A percentile compares a stretch with the other conserved stretches of the same genome.
Evolutionary conservation across 1,139 yeast species (phyloP).

Genomic region (Nakaseomyces delphensis): DNA sequence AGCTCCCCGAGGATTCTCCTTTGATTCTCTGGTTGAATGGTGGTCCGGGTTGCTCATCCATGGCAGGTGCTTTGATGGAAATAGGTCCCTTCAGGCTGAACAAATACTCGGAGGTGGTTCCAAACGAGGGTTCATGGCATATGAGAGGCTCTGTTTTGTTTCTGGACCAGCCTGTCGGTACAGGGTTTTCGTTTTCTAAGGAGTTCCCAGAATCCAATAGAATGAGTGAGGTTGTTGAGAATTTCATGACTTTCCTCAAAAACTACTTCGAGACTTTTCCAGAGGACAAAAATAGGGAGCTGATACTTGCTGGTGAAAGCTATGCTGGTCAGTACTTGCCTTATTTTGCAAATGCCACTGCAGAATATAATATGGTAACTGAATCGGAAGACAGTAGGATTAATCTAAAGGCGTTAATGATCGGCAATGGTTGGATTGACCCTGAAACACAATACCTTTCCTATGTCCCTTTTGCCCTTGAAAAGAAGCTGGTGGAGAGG

Average conservation of each 20-base stretch:
- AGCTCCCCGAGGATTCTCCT: constrained; percentile 22
- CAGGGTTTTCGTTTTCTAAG: constrained; percentile 65
- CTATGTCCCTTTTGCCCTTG: constrained; percentile 62
- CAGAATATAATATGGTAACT: constrained; percentile 38
- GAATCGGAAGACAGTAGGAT: constrained; percentile 26
- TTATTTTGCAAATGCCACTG: constrained; percentile 60
- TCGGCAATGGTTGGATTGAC: constrained; percentile 97
- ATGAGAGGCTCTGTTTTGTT: constrained; percentile 68
- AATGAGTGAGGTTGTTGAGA: constrained; percentile 48
- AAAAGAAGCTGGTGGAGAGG: constrained; percentile 46
- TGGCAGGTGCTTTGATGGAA: constrained; percentile 96
- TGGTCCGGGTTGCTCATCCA: constrained; percentile 94
- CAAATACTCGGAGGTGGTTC: constrained; percentile 35
- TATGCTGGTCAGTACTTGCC: constrained; percentile 98
- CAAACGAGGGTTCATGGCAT: constrained; percentile 80
- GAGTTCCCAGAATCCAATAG: constrained; percentile 37
- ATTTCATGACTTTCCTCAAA: constrained; percentile 58
- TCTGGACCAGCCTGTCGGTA: constrained; percentile 92
- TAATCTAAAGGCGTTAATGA: constrained; percentile 58
- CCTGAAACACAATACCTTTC: constrained; percentile 79
- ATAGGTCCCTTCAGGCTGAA: constrained; percentile 76
- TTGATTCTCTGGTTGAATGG: constrained; percentile 88
- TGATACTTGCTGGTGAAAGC: constrained; percentile 87
- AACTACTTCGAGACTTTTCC: constrained; percentile 69
- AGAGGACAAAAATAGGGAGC: constrained; percentile 52